A percentile compares a stretch with the other conserved stretches of the same genome.
Evolutionary conservation across 306 rosid genomes (phyloP).

Genomic region (Cicer arietinum): DNA sequence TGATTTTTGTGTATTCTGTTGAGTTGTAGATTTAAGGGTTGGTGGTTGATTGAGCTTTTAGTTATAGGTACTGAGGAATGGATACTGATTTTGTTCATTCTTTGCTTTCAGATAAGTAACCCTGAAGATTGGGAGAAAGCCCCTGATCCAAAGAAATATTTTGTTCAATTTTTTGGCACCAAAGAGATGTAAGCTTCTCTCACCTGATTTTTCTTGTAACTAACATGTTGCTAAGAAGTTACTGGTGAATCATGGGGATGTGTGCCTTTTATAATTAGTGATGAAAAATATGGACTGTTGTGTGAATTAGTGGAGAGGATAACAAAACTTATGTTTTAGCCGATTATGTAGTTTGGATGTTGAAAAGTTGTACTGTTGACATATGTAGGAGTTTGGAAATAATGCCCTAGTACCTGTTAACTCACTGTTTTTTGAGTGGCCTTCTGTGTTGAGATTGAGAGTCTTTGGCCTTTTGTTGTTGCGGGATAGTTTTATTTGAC

Average conservation of each 20-base stretch:
- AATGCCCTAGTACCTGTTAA: neutral
- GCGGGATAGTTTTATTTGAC: neutral
- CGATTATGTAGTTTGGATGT: constrained; percentile 16
- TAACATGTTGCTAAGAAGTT: constrained; percentile 13
- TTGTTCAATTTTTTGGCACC: constrained; percentile 93
- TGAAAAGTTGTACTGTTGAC: neutral
- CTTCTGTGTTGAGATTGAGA: constrained; percentile 1
- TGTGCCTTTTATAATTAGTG: neutral
- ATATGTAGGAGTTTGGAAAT: neutral
- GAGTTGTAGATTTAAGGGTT: constrained; percentile 7
- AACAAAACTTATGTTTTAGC: neutral
- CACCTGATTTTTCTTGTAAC: constrained; percentile 26
- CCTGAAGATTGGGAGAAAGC: constrained; percentile 88
- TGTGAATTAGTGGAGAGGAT: constrained; percentile 29
- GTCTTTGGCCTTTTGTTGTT: constrained; percentile 34
- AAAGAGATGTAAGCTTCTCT: constrained; percentile 81
- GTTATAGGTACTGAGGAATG: constrained; percentile 19
- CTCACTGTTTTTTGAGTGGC: neutral
- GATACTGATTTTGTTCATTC: constrained; percentile 44
- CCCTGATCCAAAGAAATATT: constrained; percentile 91
- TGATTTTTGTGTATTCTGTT: constrained; percentile 34
- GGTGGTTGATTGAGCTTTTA: constrained; percentile 23
- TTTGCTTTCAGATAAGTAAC: constrained; percentile 78
- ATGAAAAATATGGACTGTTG: neutral
- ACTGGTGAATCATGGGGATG: constrained; percentile 9